These are phyloP conservation scores for Colletotrichum liriopes DNA, from an alignment of 2,329 filamentous ascomycete genomes.

Conservation along the genomic window DNA sequence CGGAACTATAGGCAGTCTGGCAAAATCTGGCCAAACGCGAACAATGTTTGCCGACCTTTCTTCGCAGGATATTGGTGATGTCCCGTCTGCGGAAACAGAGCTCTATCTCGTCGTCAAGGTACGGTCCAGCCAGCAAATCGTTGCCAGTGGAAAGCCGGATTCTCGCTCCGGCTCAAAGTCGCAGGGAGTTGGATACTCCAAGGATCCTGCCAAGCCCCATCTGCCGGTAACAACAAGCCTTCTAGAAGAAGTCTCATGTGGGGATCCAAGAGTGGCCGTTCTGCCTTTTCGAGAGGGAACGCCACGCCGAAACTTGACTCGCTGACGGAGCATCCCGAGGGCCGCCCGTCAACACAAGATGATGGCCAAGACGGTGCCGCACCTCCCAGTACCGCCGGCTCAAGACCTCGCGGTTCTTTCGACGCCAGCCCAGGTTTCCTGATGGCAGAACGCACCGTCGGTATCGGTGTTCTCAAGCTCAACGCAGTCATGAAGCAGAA, in stretches of 20 bases:
- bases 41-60: constrained; percentile 92
- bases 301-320: constrained; percentile 67
- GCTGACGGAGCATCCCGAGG: constrained; percentile 62
- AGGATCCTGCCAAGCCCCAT: constrained; percentile 59
- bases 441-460: constrained; percentile 78
- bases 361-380: constrained; percentile 60
- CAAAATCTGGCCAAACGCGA: constrained; percentile 79
- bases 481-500: constrained; percentile 81
- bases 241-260: constrained; percentile 75
- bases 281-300: constrained; percentile 68
- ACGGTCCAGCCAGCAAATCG: constrained; percentile 70
- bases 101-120: constrained; percentile 90
- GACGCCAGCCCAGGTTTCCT: constrained; percentile 53
- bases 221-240: constrained; percentile 61
- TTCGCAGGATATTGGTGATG: constrained; percentile 79
- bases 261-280: constrained; percentile 68
- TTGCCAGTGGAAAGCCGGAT: constrained; percentile 59
- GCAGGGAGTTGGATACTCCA: constrained; percentile 55
- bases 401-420: constrained; percentile 52
- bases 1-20: constrained; percentile 77
- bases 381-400: constrained; percentile 72
- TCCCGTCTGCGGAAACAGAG: constrained; percentile 75
- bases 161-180: constrained; percentile 67
- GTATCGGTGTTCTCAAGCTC: constrained; percentile 83
- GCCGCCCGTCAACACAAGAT: constrained; percentile 56